phyloP scores from a whole-genome alignment of 176 grass and related monocot species.

The Carex scoparia region DNA sequence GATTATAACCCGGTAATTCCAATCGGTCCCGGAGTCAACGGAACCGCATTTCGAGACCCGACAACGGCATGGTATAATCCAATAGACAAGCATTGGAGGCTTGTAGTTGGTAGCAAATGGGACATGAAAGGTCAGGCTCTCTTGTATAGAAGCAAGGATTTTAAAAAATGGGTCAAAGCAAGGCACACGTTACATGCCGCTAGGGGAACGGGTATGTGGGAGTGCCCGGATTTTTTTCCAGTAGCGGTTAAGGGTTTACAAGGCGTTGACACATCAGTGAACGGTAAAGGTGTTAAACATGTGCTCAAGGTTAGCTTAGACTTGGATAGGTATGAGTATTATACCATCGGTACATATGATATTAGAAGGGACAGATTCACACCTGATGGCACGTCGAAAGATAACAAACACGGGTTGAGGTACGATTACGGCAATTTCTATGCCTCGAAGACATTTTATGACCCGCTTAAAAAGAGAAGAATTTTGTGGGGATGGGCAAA shows the following conservation, averaged over 20 bases:
- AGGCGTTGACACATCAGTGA: conserved; percentile 4
- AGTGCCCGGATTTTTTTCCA: conserved; percentile 89
- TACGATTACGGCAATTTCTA: conserved; percentile 52
- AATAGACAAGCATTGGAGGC: conserved; percentile 40
- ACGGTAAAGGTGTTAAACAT: conserved; percentile 18
- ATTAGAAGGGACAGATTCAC: conserved; percentile 38
- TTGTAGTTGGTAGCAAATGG: conserved; percentile 50
- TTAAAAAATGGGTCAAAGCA: conserved; percentile 39
- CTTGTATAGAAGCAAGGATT: conserved; percentile 64
- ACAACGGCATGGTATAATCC: conserved; percentile 57
- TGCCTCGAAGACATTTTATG: conserved; percentile 51
- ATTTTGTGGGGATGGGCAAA: conserved; percentile 68
- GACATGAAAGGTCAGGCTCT: conserved; percentile 36
- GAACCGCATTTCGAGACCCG: conserved; percentile 67
- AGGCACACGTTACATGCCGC: conserved; percentile 44
- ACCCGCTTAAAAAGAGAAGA: conserved; percentile 47
- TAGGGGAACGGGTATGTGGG: conserved; percentile 73
- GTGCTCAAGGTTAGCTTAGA: conserved; percentile 79
- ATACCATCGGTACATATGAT: conserved; percentile 60
- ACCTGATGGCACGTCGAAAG: conserved; percentile 33
- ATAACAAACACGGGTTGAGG: conserved; percentile 43
- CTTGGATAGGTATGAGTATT: conserved; percentile 46
- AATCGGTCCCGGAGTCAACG: conserved; percentile 31
- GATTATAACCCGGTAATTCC: conserved; percentile 65
- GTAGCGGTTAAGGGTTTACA: conserved; percentile 23